phyloP scores from a whole-genome alignment of 768 basidiomycete genomes.

The Candolleomyces efflorescens region DNA sequence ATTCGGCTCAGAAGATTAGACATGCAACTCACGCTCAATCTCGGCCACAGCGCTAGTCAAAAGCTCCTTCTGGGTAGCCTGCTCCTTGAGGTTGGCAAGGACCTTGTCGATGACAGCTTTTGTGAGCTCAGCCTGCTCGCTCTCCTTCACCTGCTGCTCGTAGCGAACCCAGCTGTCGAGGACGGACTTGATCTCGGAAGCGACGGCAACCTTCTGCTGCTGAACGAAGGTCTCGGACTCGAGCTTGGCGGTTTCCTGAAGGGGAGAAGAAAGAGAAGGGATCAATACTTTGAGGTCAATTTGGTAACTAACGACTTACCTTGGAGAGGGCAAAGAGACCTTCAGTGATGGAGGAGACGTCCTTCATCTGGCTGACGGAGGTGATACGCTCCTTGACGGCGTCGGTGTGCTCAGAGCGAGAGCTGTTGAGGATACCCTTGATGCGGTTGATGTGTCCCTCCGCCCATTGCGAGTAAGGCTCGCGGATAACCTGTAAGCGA shows the following conservation, averaged over 20 bases:
- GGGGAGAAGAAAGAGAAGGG: not conserved
- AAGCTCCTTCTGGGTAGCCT: slow-evolving; percentile 86
- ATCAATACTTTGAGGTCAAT: not conserved
- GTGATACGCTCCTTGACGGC: slow-evolving; percentile 92
- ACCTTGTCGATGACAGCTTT: slow-evolving; percentile 88
- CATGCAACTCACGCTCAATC: slow-evolving; percentile 78
- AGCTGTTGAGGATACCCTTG: slow-evolving; percentile 71
- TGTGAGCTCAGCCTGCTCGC: slow-evolving; percentile 90
- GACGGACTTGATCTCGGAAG: slow-evolving; percentile 87
- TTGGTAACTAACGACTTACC: slow-evolving; percentile 35
- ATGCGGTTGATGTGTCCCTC: slow-evolving; percentile 83
- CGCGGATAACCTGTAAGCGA: slow-evolving; percentile 57
- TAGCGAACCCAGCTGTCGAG: slow-evolving; percentile 98
- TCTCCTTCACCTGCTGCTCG: slow-evolving; percentile 96
- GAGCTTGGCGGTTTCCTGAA: slow-evolving; percentile 90
- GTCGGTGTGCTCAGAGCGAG: slow-evolving; percentile 86
- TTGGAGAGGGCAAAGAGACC: slow-evolving; percentile 90
- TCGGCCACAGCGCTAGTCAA: slow-evolving; percentile 75
- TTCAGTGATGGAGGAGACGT: slow-evolving; percentile 89
- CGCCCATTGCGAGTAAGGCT: slow-evolving; percentile 93
- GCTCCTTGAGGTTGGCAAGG: slow-evolving; percentile 74
- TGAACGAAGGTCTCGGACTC: slow-evolving; percentile 90
- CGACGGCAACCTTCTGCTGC: slow-evolving; percentile 82
- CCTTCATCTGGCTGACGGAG: slow-evolving; percentile 91
- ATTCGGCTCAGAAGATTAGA: not conserved